Evolutionary conservation across 2,329 filamentous ascomycete species (phyloP).

Genomic region (Curvularia sp.): DNA sequence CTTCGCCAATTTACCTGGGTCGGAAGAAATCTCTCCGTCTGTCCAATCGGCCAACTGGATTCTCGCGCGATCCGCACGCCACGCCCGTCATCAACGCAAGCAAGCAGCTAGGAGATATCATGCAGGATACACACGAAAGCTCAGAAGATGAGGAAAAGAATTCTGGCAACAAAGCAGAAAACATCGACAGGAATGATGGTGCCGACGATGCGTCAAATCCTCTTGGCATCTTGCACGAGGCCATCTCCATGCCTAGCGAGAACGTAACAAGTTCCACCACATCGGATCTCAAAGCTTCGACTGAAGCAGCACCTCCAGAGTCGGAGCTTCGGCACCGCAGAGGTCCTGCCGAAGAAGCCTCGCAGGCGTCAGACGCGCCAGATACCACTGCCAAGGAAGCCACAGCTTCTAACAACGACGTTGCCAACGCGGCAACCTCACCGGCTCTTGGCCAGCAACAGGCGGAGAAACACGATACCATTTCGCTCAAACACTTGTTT

Average conservation of each 20-base stretch:
- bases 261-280: constrained; percentile 23
- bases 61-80: constrained; percentile 22
- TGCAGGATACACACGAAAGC: constrained; percentile 8
- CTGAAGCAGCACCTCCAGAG: constrained; percentile 11
- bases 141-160: constrained; percentile 10
- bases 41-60: constrained; percentile 7
- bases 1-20: constrained; percentile 31
- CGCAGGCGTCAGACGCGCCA: constrained; percentile 5
- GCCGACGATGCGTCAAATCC: constrained; percentile 18
- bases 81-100: constrained; percentile 24
- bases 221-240: constrained; percentile 21
- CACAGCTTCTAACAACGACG: constrained; percentile 7
- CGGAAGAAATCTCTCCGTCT: constrained; percentile 7
- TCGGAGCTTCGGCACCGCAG: constrained; percentile 27
- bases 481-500: constrained; percentile 21
- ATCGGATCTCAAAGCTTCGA: constrained; percentile 13
- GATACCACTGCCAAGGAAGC: background rate
- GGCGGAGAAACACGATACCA: constrained; percentile 5
- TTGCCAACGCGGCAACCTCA: background rate
- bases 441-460: constrained; percentile 5
- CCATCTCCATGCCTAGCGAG: constrained; percentile 22
- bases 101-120: constrained; percentile 21
- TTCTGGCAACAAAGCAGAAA: constrained; percentile 23
- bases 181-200: constrained; percentile 26
- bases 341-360: constrained; percentile 11